Base-by-base conservation (phyloP, 441 rosid species). In the Viola pubescens region DNA sequence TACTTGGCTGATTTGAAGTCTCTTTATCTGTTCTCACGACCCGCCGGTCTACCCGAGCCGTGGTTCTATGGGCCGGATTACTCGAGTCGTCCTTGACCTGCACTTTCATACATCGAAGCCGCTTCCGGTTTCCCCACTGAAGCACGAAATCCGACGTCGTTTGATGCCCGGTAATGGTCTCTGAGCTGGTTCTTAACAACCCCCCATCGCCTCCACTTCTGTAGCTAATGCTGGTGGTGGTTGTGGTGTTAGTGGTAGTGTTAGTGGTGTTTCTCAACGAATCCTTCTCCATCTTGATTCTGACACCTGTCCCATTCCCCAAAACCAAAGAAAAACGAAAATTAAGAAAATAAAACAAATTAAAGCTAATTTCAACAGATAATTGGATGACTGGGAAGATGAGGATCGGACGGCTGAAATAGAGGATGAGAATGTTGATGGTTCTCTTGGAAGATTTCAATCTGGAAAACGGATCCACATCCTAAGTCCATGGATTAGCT, bases 61-160 rank as follows among this genome's bases (percentile, higher is more conserved):
- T 79, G 42, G 84, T 74, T 62, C 68, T 75, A 48, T 79, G 73
- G 14, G 63, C 73, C 58, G 76, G 59, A 13, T 72, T 60, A 52
- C 75, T 55, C 42, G 74, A 62, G 40, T 75, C 79, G 72, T 78
- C 90, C 58, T 69, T 84, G 57, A 61, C 77, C 65, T 78, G 87
- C 50, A 78, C 70, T 77, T 84, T 84, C 90, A 80, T 84, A 61
- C 87, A 84, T 78, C 87, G 65, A 8, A 78, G 77, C 10, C 90
- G 79, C 63, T 84, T 84, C 75, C 90, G 78, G 60, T 70, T 82
- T 34, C 90, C 90, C 90, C 90, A 84, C 81, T 80, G 87, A 59
- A 80, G 65, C 19, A 73, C 75, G 37, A 84, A 78, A 66, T 84
- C 83, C n/a, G 88, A 55, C 73, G 80, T 58, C 65, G 82, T 58